Base-by-base conservation (phyloP, 768 basidiomycete genomes). In the Scleroderma citrinum region DNA sequence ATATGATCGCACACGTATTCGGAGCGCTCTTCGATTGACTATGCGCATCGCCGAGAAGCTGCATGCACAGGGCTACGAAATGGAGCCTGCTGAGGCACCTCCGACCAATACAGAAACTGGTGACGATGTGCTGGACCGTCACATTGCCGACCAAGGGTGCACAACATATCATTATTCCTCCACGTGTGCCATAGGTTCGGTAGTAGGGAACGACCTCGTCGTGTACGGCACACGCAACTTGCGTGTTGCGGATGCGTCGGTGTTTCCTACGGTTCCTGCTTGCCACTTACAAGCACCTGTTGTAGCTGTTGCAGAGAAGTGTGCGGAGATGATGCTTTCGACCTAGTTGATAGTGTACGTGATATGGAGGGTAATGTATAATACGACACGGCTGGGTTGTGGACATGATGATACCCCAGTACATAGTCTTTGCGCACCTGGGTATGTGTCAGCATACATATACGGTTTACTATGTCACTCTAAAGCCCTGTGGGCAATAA, bases 221-320 rank as follows among this genome's bases (percentile, higher is more conserved):
- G 77, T 80, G 2, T 69, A 77, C 56, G 78, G 77, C 5, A 61
- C 74, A 1, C 31, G 47, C 23, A 70, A 71, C 44, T 53, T 80
- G 30, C 65, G 77, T 41, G 70, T 74, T 24, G 64, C 64, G 29
- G 71, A 72, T 46, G 53, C 59, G 4, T 59, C 54, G 38, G 52
- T 64, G 10, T 64, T 67, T 35, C 71, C 71, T 0, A 41, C 54
- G 7, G 60, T 71, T 24, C 51, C 60, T 3, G 59, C 61, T 7
- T 46, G 60, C 11, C 72, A 73, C 55, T 51, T 60, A 2, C 61
- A 63, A 58, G 70, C 70, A 5, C 62, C 68, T 6, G 60, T 59
- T 5, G 68, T 65, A 2, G 57, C 61, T 50, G 58, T 70, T 7
- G 72, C 65, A 2, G 72, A 72, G 58, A 68, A 67, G 36, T 72